A percentile compares a stretch with the other conserved stretches of the same genome.
phyloP scores from a whole-genome alignment of 2,329 filamentous ascomycete species.

The Fusarium caatingaense region DNA sequence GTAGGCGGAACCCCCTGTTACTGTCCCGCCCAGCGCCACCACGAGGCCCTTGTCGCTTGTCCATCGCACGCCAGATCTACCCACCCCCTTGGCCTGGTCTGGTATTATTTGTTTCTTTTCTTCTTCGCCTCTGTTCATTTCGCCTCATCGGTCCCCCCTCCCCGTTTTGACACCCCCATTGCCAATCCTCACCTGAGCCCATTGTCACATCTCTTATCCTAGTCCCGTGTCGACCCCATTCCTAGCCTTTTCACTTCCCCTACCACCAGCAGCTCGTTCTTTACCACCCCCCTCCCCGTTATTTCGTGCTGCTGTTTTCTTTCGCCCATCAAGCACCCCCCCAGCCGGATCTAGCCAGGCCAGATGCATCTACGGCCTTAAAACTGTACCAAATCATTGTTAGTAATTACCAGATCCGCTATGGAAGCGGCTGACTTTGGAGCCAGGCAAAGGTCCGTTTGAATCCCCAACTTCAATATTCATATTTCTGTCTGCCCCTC shows the following conservation, averaged over 20 bases:
- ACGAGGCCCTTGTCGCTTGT: constrained; percentile 48
- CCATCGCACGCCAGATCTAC: constrained; percentile 51
- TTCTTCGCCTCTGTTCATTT: constrained; percentile 43
- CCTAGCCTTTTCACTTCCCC: constrained; percentile 43
- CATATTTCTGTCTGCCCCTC: constrained; percentile 43
- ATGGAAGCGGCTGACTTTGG: constrained; percentile 55
- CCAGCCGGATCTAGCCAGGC: constrained; percentile 50
- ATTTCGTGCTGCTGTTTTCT: constrained; percentile 31
- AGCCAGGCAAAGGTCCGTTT: constrained; percentile 54
- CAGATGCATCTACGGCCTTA: constrained; percentile 54
- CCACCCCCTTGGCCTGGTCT: constrained; percentile 39
- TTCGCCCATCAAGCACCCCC: constrained; percentile 39
- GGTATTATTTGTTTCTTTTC: constrained; percentile 43
- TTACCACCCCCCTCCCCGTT: constrained; percentile 39
- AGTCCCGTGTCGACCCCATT: constrained; percentile 47
- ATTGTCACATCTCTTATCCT: constrained; percentile 45
- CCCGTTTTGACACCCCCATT: constrained; percentile 40
- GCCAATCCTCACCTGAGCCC: constrained; percentile 46
- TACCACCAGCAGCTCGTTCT: constrained; percentile 38
- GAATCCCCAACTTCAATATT: constrained; percentile 44
- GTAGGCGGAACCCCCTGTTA: constrained; percentile 39
- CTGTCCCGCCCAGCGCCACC: constrained; percentile 51
- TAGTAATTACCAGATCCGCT: constrained; percentile 53
- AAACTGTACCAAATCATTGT: constrained; percentile 52
- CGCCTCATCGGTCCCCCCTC: constrained; percentile 40